Conservation (phyloP, 306 rosid species). For the Prunus armeniaca region DNA sequence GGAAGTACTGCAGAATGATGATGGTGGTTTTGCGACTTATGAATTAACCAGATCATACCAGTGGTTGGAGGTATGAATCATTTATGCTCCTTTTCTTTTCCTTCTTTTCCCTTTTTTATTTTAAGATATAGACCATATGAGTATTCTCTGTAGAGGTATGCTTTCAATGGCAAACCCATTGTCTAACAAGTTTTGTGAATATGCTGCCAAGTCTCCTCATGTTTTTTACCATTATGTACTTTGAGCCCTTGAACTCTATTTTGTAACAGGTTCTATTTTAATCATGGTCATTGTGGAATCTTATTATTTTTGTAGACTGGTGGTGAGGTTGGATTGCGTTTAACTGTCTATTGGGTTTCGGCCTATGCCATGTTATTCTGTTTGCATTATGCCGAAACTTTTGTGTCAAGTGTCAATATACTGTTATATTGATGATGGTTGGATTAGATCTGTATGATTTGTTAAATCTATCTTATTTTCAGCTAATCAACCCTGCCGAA, state of each 20-base stretch:
- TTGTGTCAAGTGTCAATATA: too few species aligned
- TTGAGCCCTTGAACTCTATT: too few species aligned
- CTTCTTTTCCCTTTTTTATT: not conserved
- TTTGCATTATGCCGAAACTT: too few species aligned
- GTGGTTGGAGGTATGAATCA: slow-evolving; percentile 29
- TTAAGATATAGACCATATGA: not conserved
- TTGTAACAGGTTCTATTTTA: too few species aligned
- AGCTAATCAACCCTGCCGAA: slow-evolving; percentile 40
- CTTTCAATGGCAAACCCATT: not conserved
- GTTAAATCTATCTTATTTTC: not conserved
- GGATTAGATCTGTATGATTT: not conserved
- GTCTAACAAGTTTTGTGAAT: not conserved
- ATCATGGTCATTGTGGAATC: too few species aligned
- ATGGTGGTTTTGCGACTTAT: slow-evolving; percentile 37
- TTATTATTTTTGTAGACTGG: too few species aligned
- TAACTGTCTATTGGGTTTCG: too few species aligned
- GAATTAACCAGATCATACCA: slow-evolving; percentile 35
- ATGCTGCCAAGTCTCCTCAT: not conserved
- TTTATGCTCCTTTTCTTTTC: slow-evolving; percentile 4
- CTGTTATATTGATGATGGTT: not conserved
- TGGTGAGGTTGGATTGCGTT: too few species aligned
- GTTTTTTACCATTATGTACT: not conserved
- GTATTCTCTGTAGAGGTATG: too few species aligned
- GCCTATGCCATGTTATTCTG: too few species aligned
- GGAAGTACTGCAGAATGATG: slow-evolving; percentile 25